A percentile compares a stretch with the other conserved stretches of the same genome.
These are phyloP conservation scores for Pseudogymnoascus sp. DNA, from an alignment of 2,329 filamentous ascomycete species.

Conservation along the genomic window DNA sequence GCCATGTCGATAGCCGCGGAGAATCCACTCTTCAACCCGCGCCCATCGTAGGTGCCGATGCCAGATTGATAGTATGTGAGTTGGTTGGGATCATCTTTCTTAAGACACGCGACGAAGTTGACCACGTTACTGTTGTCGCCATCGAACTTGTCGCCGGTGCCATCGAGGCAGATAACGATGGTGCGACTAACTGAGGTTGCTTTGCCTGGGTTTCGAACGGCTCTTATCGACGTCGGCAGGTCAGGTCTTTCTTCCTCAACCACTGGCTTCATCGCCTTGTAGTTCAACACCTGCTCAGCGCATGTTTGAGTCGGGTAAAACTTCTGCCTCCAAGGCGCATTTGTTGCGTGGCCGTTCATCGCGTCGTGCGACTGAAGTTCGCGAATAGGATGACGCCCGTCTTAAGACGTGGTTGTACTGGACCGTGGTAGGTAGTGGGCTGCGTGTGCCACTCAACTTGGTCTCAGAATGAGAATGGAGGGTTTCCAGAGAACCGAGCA, in stretches of 20 bases:
- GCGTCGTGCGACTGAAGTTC: background rate
- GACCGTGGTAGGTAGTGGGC: background rate
- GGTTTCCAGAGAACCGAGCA: background rate
- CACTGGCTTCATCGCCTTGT: constrained; percentile 10
- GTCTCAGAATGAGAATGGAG: background rate
- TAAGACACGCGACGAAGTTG: constrained; percentile 36
- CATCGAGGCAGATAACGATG: constrained; percentile 37
- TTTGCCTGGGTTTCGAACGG: constrained; percentile 14
- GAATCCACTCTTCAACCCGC: constrained; percentile 33
- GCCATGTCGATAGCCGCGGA: constrained; percentile 37
- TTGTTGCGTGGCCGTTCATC: constrained; percentile 10
- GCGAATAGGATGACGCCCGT: background rate
- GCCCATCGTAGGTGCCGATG: constrained; percentile 38
- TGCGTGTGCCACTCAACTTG: background rate
- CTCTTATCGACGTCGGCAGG: constrained; percentile 17
- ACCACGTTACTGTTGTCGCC: constrained; percentile 38
- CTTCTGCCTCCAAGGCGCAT: constrained; percentile 14
- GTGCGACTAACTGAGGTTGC: constrained; percentile 14
- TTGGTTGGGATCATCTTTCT: constrained; percentile 35
- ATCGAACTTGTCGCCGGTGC: constrained; percentile 40
- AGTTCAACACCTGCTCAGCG: constrained; percentile 6
- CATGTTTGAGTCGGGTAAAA: constrained; percentile 18
- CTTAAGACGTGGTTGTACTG: background rate
- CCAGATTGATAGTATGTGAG: constrained; percentile 39
- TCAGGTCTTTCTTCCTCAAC: constrained; percentile 10